Percentiles rank a stretch among this genome's conserved stretches.
These are phyloP conservation scores for Ustilago shanxiensis DNA, from an alignment of 1,284 basidiomycete genomes.

Conservation along the genomic window DNA sequence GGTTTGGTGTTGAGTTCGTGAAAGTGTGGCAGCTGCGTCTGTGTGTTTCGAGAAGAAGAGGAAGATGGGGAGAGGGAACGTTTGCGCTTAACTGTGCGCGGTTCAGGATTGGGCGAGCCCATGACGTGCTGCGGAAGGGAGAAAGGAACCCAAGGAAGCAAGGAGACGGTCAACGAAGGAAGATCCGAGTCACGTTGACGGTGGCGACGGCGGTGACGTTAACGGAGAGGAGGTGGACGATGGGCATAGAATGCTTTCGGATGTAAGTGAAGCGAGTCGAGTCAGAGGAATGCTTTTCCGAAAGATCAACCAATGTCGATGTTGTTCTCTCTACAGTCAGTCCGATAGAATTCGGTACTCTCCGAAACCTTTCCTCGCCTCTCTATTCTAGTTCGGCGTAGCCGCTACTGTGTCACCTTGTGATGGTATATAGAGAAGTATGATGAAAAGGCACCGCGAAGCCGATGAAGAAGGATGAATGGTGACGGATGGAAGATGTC, in stretches of 20 bases:
- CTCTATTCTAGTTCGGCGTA: background rate
- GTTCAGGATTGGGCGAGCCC: conserved; percentile 12
- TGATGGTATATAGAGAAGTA: background rate
- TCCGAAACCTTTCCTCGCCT: background rate
- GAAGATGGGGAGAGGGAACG: conserved; percentile 26
- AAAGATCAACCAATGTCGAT: background rate
- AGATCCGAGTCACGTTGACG: conserved; percentile 19
- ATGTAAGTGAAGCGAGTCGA: conserved; percentile 21
- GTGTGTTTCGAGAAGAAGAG: background rate
- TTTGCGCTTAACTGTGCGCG: conserved; percentile 28
- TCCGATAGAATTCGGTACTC: background rate
- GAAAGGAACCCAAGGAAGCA: background rate
- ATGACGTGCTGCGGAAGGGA: conserved; percentile 9
- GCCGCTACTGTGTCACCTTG: no score
- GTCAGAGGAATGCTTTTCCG: conserved; percentile 11
- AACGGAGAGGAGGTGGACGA: background rate
- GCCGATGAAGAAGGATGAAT: conserved; percentile 5
- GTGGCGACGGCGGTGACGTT: background rate
- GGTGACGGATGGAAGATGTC: background rate
- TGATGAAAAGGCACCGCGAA: background rate
- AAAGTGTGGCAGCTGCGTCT: conserved; percentile 25
- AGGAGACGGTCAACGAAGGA: background rate
- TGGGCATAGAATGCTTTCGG: conserved; percentile 1
- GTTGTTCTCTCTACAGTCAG: background rate
- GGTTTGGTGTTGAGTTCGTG: conserved; percentile 19